Evolutionary conservation across 1,139 yeast species (phyloP).

Genomic region (Nakaseomyces uthaithaninus): DNA sequence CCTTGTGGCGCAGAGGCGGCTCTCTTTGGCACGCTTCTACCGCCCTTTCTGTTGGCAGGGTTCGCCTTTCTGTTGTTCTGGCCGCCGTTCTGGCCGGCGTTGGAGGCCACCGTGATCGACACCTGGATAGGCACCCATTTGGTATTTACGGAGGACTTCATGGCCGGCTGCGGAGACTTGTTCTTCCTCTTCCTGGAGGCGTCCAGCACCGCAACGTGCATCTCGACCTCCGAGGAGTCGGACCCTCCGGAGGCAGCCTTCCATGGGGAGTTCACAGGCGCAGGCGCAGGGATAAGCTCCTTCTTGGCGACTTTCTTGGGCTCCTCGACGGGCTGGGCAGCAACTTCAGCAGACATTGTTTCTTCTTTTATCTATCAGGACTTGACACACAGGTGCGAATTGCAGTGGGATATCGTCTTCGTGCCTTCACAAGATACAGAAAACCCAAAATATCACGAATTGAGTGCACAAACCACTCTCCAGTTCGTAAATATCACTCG

Average conservation of each 20-base stretch:
- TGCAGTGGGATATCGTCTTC: too few relatives aligned
- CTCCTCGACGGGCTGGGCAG: background rate
- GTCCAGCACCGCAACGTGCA: slow-evolving; percentile 15
- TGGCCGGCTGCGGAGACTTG: slow-evolving; percentile 25
- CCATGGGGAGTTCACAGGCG: slow-evolving; percentile 68
- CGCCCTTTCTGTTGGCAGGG: slow-evolving; percentile 7
- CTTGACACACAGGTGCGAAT: too few relatives aligned
- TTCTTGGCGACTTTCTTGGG: slow-evolving; percentile 9
- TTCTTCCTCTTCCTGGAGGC: slow-evolving; percentile 18
- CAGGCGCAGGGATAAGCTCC: slow-evolving; percentile 64
- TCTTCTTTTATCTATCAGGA: background rate
- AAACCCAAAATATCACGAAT: too few relatives aligned
- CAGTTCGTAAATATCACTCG: background rate
- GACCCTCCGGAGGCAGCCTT: slow-evolving; percentile 49
- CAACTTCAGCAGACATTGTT: slow-evolving; percentile 10
- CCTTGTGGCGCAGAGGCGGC: background rate
- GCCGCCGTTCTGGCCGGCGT: slow-evolving; percentile 12
- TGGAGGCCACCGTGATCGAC: slow-evolving; percentile 38
- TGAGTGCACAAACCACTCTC: too few relatives aligned
- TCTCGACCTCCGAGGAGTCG: slow-evolving; percentile 20
- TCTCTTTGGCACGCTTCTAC: slow-evolving; percentile 4
- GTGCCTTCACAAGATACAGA: background rate
- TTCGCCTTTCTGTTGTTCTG: slow-evolving; percentile 12
- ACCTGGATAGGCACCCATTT: slow-evolving; percentile 90
- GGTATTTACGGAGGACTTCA: slow-evolving; percentile 56